Evolutionary conservation across 2,329 filamentous ascomycete species (phyloP).

Genomic region (Fusarium kyushuense): DNA sequence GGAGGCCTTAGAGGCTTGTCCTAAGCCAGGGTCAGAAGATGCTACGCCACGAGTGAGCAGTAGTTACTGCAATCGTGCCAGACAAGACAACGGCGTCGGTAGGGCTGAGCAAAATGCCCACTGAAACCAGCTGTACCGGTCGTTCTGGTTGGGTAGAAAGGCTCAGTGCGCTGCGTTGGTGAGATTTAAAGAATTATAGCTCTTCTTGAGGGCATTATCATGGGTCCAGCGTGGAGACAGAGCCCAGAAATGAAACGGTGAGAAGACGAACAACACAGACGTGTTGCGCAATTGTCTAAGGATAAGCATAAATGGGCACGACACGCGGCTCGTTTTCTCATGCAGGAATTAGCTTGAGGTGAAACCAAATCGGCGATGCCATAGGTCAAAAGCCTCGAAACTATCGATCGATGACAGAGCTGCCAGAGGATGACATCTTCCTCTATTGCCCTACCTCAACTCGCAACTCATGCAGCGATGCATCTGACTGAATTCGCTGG

Average conservation of each 20-base stretch:
- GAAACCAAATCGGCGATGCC: conserved; percentile 24
- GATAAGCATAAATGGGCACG: conserved; percentile 23
- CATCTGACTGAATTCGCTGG: conserved; percentile 30
- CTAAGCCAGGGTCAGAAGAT: conserved; percentile 37
- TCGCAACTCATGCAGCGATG: conserved; percentile 23
- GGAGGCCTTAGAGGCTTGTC: conserved; percentile 44
- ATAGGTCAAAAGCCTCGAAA: conserved; percentile 27
- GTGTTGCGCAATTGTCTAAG: conserved; percentile 13
- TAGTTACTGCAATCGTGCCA: conserved; percentile 35
- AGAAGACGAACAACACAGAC: conserved; percentile 16
- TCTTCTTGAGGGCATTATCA: conserved; percentile 32
- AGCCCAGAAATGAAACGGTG: conserved; percentile 26
- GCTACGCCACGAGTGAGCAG: conserved; percentile 47
- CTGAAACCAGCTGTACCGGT: conserved; percentile 29
- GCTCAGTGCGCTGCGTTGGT: conserved; percentile 23
- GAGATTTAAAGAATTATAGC: conserved; percentile 33
- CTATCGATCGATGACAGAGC: conserved; percentile 36
- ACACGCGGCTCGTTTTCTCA: conserved; percentile 22
- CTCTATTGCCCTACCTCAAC: conserved; percentile 20
- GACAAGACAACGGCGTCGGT: conserved; percentile 28
- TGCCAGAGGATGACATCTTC: conserved; percentile 23
- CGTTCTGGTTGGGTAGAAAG: conserved; percentile 32
- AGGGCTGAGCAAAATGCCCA: conserved; percentile 47
- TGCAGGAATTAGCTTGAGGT: conserved; percentile 20
- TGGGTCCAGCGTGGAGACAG: conserved; percentile 34